A percentile compares a stretch with the other conserved stretches of the same genome.
Evolutionary conservation across 495 filamentous ascomycete genomes (phyloP).

Genomic region (Penicillium goetzii): DNA sequence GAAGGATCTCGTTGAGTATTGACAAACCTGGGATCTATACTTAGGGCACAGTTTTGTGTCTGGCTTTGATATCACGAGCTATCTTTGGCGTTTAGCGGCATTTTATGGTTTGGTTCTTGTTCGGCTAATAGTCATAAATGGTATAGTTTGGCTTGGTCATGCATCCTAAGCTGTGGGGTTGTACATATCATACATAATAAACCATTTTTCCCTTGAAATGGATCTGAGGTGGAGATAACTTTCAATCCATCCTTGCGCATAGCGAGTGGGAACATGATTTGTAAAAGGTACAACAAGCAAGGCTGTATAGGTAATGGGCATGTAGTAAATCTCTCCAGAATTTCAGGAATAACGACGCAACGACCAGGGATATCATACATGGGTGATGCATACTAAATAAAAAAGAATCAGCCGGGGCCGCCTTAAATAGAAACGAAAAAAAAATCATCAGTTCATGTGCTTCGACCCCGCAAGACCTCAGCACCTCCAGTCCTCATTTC

Average conservation of each 20-base stretch:
- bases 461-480: conserved; percentile 47
- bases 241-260: background rate
- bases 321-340: conserved; percentile 5
- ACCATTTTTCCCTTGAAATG: background rate
- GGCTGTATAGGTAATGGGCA: conserved; percentile 24
- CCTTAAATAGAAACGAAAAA: background rate
- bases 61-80: conserved; percentile 18
- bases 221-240: background rate
- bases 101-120: conserved; percentile 22
- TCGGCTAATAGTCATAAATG: conserved; percentile 19
- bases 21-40: background rate
- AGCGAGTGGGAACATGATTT: background rate
- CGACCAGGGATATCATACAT: conserved; percentile 9
- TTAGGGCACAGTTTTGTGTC: background rate
- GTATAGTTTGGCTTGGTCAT: conserved; percentile 18
- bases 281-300: conserved; percentile 3
- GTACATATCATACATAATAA: conserved; percentile 26
- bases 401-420: background rate
- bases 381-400: conserved; percentile 16
- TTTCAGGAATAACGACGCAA: background rate
- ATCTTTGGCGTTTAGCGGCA: conserved; percentile 21
- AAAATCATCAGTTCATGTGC: conserved; percentile 25
- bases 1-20: conserved; percentile 26
- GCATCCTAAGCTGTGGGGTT: conserved; percentile 11
- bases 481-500: conserved; percentile 50